Base-by-base conservation (phyloP, 257 asterid genomes). In the Jacaranda mimosifolia region DNA sequence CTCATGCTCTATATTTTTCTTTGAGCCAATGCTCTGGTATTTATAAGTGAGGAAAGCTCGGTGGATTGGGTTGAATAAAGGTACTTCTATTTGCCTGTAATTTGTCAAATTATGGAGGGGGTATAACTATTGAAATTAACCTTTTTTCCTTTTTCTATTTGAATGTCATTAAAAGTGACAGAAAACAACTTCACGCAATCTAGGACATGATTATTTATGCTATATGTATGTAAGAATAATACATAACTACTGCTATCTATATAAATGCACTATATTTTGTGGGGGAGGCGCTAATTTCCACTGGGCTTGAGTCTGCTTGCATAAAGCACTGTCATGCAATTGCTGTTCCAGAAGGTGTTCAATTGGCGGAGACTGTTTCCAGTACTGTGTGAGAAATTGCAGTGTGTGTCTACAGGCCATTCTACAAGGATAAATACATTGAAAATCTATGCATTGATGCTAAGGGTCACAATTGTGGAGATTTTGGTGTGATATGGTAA, bases 301-400 rank as follows among this genome's bases (percentile, higher is more conserved):
- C 39, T 55, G 63, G 35, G 62, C 70, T 70, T 62, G 70, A 70
- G 67, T 77, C 67, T 77, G 67, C 66, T 57, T 19, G 63, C 48
- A 14, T 36, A n/a, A 7, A 51, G 58, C 73, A 53, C n/a, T 55
- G 36, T 62, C 55, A 7, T 63, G 77, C 43, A 55, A 32, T 15
- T 52, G 7, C 73, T 71, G 46, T 71, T 56, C 18, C 32, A 35
- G 51, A 66, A 38, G 62, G 39, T 55, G 48, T 58, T 82, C 73
- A 58, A 36, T 62, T 82, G 67, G 76, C 17, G n/a, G n/a, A 57
- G 79, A 43, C 32, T 48, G 46, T 26, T 51, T 74, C 18, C 48
- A 35, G 43, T 32, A 5, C 40, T 66, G 40, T 6, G 21, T 66
- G 63, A 72, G 75, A 57, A 49, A 52, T 53, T 57, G 9, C 72